Conservation (phyloP, 139 green algal genomes). For the Gonium pectorale region DNA sequence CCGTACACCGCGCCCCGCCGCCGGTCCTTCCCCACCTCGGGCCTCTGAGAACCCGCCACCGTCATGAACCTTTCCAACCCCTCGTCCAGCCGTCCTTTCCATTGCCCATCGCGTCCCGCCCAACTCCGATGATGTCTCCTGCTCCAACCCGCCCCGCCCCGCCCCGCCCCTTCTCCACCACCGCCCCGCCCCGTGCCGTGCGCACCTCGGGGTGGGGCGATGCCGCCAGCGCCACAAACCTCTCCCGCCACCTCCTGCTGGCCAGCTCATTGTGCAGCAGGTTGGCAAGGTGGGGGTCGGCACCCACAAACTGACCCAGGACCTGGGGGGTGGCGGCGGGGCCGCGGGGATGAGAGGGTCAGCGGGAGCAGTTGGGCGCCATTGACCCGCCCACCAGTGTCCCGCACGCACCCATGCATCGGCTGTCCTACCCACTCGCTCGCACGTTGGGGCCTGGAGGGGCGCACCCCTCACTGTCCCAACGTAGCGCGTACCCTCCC, state of each 20-base stretch:
- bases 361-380: neutral
- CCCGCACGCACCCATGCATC: no score
- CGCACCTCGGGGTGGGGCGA: conserved; percentile 26
- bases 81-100: no score
- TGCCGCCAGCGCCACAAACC: neutral
- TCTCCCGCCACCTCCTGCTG: conserved; percentile 24
- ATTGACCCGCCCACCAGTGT: neutral
- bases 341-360: neutral
- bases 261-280: conserved; percentile 35
- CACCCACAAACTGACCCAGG: conserved; percentile 9
- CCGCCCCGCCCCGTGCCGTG: no score
- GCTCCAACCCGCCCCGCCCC: neutral
- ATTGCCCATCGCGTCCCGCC: no score
- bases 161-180: neutral
- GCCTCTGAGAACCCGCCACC: no score
- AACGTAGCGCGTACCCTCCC: neutral
- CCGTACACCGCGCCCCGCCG: no score
- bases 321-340: conserved; percentile 5
- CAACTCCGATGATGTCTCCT: no score
- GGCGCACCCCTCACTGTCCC: no score
- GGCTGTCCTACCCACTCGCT: no score
- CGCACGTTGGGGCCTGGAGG: no score
- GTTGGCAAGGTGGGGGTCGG: conserved; percentile 14
- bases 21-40: no score
- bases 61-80: no score